A percentile compares a stretch with the other conserved stretches of the same genome.
These are phyloP conservation scores for Aspergillus ibericus DNA, from an alignment of 2,329 filamentous ascomycete genomes.

Conservation along the genomic window DNA sequence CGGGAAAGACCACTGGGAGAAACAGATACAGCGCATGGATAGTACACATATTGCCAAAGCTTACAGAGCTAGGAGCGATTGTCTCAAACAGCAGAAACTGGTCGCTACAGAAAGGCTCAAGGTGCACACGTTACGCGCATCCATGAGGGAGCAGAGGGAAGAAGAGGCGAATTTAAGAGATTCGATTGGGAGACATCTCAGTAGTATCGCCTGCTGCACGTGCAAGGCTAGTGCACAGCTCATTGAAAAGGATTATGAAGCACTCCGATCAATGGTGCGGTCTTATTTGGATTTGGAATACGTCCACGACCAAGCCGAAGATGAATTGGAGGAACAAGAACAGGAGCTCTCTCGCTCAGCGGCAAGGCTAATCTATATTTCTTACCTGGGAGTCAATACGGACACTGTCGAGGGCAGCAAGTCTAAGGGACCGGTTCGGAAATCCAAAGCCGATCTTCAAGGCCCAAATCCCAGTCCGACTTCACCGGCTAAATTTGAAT, in stretches of 20 bases:
- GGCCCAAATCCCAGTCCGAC: neutral
- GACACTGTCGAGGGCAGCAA: neutral
- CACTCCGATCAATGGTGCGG: slow-evolving; percentile 21
- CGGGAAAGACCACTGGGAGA: neutral
- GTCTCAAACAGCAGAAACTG: slow-evolving; percentile 13
- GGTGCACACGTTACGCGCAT: slow-evolving; percentile 24
- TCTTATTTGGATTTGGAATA: slow-evolving; percentile 27
- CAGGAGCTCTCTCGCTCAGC: slow-evolving; percentile 22
- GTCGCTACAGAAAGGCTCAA: slow-evolving; percentile 20
- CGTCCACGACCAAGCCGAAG: slow-evolving; percentile 26
- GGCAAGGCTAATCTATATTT: slow-evolving; percentile 1
- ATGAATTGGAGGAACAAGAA: slow-evolving; percentile 29
- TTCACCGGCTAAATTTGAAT: neutral
- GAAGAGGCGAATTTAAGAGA: slow-evolving; percentile 22
- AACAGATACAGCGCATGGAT: neutral
- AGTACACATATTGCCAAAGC: neutral
- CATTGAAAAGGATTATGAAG: slow-evolving; percentile 18
- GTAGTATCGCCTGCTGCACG: neutral
- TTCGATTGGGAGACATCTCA: slow-evolving; percentile 25
- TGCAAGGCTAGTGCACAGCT: neutral
- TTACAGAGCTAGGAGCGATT: neutral
- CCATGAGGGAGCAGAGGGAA: slow-evolving; percentile 26
- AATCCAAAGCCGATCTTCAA: neutral
- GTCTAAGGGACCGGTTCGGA: neutral
- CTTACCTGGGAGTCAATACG: neutral